Conservation (phyloP, 2,329 filamentous ascomycete species). For the Zarea fungicola region DNA sequence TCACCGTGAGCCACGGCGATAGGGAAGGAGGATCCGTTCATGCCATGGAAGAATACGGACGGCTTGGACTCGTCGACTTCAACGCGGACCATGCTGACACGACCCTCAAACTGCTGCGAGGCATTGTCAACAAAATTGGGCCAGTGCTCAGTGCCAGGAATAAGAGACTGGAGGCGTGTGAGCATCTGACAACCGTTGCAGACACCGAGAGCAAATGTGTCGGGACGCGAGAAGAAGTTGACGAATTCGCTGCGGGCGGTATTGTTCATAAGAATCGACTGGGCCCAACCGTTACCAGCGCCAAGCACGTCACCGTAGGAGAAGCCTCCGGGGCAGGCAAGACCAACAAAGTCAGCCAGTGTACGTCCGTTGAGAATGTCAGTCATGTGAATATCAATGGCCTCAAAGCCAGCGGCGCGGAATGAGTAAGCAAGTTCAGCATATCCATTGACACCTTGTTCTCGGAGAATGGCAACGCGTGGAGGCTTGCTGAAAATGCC, state of each 20-base stretch:
- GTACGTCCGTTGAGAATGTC: constrained; percentile 78
- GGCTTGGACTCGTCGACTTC: constrained; percentile 52
- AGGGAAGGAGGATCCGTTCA: constrained; percentile 75
- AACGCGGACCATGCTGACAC: constrained; percentile 77
- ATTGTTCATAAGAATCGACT: constrained; percentile 82
- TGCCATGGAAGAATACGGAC: constrained; percentile 85
- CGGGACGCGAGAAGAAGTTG: constrained; percentile 76
- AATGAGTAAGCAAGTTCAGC: constrained; percentile 99
- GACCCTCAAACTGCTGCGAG: constrained; percentile 85
- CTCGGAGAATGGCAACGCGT: constrained; percentile 84
- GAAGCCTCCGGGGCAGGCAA: constrained; percentile 95
- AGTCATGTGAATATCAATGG: constrained; percentile 95
- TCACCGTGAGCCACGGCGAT: constrained; percentile 90
- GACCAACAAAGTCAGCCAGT: constrained; percentile 75
- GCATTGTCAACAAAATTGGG: constrained; percentile 81
- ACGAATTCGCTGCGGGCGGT: constrained; percentile 72
- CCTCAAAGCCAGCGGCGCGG: constrained; percentile 81
- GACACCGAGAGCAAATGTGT: constrained; percentile 89
- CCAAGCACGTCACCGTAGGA: constrained; percentile 83
- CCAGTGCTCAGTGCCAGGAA: constrained; percentile 80
- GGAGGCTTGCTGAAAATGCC: constrained; percentile 54
- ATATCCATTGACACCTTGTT: constrained; percentile 92
- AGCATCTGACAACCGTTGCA: constrained; percentile 99
- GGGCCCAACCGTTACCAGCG: constrained; percentile 95
- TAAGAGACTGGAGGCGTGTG: constrained; percentile 69